Conservation (phyloP, 1,284 basidiomycete species). For the Waitea zeae region DNA sequence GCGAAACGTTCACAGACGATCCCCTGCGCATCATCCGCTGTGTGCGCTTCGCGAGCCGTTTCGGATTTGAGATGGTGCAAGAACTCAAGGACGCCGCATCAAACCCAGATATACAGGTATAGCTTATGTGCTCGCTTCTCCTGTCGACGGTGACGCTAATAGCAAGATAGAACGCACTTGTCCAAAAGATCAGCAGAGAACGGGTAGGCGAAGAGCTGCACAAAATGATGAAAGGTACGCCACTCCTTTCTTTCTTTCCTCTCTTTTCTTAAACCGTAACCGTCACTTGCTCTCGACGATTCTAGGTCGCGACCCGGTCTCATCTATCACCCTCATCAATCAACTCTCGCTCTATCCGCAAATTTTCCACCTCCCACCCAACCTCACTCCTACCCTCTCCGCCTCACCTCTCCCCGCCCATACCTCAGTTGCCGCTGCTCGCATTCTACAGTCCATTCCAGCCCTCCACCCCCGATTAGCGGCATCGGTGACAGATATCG, state of each 20-base stretch:
- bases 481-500: conserved; percentile 20
- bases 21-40: conserved; percentile 86
- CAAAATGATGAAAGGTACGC: conserved; percentile 82
- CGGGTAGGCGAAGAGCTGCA: conserved; percentile 80
- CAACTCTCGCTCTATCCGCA: conserved; percentile 50
- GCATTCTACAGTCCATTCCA: conserved; percentile 28
- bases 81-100: conserved; percentile 53
- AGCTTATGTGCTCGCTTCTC: no score
- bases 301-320: conserved; percentile 56
- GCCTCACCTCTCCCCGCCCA: conserved; percentile 16
- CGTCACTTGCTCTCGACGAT: no score
- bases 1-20: conserved; percentile 87
- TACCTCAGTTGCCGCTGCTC: conserved; percentile 34
- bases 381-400: conserved; percentile 28
- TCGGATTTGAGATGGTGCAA: conserved; percentile 67
- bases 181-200: conserved; percentile 73
- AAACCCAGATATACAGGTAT: conserved; percentile 56
- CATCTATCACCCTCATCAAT: conserved; percentile 58
- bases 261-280: no score
- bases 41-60: conserved; percentile 82
- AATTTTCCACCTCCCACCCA: conserved; percentile 45
- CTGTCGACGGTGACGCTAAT: no score
- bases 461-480: conserved; percentile 21
- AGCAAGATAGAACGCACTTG: conserved; percentile 57
- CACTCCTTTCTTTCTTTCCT: conserved; percentile 20